Conservation (phyloP, 768 basidiomycete species). For the Guyanaporus albipodus region DNA sequence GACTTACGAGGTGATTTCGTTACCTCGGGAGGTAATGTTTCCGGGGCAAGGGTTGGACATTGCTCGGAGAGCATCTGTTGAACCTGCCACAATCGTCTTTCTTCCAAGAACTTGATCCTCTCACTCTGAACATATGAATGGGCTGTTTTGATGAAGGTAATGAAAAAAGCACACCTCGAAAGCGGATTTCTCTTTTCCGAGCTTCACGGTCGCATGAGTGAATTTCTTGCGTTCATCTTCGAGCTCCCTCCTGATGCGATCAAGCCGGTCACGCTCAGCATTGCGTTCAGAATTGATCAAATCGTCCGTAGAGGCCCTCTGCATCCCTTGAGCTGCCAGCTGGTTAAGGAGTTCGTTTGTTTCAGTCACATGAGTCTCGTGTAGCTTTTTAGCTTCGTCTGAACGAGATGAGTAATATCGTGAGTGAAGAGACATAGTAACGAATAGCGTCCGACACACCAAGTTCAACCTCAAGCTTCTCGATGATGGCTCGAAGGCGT, state of each 20-base stretch:
- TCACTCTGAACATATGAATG: conserved; percentile 45
- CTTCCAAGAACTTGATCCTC: conserved; percentile 56
- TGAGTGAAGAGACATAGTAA: conserved; percentile 10
- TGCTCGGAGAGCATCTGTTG: conserved; percentile 58
- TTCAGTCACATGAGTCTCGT: conserved; percentile 39
- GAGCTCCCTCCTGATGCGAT: conserved; percentile 50
- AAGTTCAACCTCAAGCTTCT: conserved; percentile 52
- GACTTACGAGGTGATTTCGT: conserved; percentile 44
- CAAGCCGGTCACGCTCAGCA: conserved; percentile 51
- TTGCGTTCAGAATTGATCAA: conserved; percentile 50
- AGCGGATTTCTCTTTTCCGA: conserved; percentile 60
- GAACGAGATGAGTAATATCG: neutral
- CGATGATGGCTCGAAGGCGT: conserved; percentile 48
- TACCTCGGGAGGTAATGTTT: conserved; percentile 26
- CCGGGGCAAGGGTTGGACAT: conserved; percentile 37
- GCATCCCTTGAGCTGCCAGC: conserved; percentile 41
- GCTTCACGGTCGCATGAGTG: conserved; percentile 56
- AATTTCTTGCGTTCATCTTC: conserved; percentile 64
- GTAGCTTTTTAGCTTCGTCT: conserved; percentile 50
- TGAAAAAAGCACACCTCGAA: conserved; percentile 52
- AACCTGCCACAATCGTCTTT: conserved; percentile 71
- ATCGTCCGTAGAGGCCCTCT: conserved; percentile 37
- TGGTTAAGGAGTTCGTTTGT: conserved; percentile 55
- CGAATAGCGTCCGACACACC: conserved; percentile 37
- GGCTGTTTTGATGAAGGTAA: neutral